phyloP scores from a whole-genome alignment of 495 filamentous ascomycete species.

The Aspergillus nanangensis region DNA sequence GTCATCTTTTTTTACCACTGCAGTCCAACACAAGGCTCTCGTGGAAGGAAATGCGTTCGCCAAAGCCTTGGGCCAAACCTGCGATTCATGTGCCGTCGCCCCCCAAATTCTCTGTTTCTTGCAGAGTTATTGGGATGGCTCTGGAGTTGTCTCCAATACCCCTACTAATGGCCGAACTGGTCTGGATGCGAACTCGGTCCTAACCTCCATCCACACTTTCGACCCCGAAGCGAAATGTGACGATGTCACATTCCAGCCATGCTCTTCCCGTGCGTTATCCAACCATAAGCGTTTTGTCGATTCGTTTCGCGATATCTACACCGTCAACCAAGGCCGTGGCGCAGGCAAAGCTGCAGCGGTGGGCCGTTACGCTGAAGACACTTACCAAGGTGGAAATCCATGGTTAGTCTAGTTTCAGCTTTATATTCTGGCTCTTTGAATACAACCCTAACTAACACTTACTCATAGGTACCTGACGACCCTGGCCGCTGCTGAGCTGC shows the following conservation, averaged over 20 bases:
- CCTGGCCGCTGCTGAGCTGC: constrained; percentile 34
- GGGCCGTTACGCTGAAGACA: constrained; percentile 66
- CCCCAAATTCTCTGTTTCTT: constrained; percentile 49
- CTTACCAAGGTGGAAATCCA: constrained; percentile 62
- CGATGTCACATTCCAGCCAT: constrained; percentile 47
- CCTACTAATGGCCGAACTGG: constrained; percentile 39
- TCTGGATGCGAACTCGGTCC: constrained; percentile 43
- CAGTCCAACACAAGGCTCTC: constrained; percentile 52
- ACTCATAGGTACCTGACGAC: constrained; percentile 30
- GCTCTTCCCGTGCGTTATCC: constrained; percentile 39
- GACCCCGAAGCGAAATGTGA: constrained; percentile 46
- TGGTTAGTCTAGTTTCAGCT: constrained; percentile 26
- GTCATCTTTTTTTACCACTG: constrained; percentile 57
- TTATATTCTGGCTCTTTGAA: no score
- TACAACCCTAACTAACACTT: neutral
- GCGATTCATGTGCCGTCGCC: constrained; percentile 43
- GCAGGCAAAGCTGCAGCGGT: constrained; percentile 54
- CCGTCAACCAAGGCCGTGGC: constrained; percentile 31
- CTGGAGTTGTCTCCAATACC: constrained; percentile 37
- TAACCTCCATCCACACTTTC: constrained; percentile 42
- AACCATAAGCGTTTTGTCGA: constrained; percentile 48
- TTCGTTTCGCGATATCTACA: constrained; percentile 47
- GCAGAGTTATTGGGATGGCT: constrained; percentile 43
- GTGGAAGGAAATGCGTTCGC: constrained; percentile 62
- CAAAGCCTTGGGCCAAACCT: constrained; percentile 33